Evolutionary conservation across 805 yeast species (phyloP), one percentile per base, ranked within the genome.

Genomic region (Metschnikowia picachoensis): DNA sequence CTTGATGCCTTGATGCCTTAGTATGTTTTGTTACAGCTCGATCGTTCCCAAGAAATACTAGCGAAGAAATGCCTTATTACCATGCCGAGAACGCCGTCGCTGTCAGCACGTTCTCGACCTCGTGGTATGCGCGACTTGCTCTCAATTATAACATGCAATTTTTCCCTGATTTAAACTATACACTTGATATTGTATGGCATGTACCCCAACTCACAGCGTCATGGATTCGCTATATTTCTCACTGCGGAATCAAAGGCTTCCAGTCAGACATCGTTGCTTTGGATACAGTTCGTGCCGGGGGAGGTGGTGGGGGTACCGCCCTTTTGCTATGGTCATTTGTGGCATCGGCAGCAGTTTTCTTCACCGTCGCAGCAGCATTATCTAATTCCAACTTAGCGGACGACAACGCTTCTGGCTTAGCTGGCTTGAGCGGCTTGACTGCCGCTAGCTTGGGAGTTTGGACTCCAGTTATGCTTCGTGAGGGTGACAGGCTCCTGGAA

Each of bases 181-280:
- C 20, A 20, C 20, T 20, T 20, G 20, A 6, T 4, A 6, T 20
- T 20, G 20, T 20, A 20, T 20, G 20, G 20, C 20, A 20, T 20
- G 20, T 20, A 20, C 6, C 20, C 20, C 20, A 6, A 6, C 20
- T 20, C 20, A 20, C 6, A 4, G 20, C 20, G 20, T 3, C 20
- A 20, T 20, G 20, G 20, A 20, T 20, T 4, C 20, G 6, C 20
- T 6, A 20, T 20, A 4, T 20, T 6, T 20, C 20, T 29, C 58
- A 76, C 53, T 74, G 75, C 7, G 81, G 82, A 17, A 73, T 65
- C 41, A 76, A 60, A 5, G 81, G 80, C 42, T 73, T 74, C 82
- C 81, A 77, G 25, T 76, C 74, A 7, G 76, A 68, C 71, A 75
- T 64, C 2, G 65, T 37, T 34, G 16, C 43, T 13, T 32, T 42